phyloP scores from a whole-genome alignment of 2,329 filamentous ascomycete genomes.

The Microsporum ferrugineum region DNA sequence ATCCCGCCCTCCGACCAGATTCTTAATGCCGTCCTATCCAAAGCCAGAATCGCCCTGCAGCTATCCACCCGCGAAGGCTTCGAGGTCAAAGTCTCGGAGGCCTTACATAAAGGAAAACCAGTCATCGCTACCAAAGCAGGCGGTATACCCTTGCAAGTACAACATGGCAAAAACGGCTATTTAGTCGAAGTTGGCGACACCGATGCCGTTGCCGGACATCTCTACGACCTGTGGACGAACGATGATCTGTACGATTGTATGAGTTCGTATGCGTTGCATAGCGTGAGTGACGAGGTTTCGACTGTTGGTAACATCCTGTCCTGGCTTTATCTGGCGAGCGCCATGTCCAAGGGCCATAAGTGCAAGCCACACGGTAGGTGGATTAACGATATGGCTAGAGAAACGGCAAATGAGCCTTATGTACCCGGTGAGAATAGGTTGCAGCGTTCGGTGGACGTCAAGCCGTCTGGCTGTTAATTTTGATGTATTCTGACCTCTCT shows the following conservation, averaged over 20 bases:
- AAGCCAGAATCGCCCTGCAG: slow-evolving; percentile 62
- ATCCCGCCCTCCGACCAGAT: slow-evolving; percentile 68
- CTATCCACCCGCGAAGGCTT: slow-evolving; percentile 74
- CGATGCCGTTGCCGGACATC: slow-evolving; percentile 45
- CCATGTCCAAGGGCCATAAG: slow-evolving; percentile 47
- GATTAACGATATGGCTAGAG: slow-evolving; percentile 64
- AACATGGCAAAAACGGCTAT: slow-evolving; percentile 60
- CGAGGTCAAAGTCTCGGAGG: slow-evolving; percentile 77
- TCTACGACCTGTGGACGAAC: slow-evolving; percentile 16
- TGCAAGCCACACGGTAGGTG: slow-evolving; percentile 52
- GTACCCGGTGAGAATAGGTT: slow-evolving; percentile 49
- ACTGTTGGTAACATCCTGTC: slow-evolving; percentile 66
- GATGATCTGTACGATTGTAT: slow-evolving; percentile 52
- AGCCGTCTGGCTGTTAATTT: background rate
- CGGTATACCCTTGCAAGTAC: slow-evolving; percentile 70
- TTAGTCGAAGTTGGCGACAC: slow-evolving; percentile 61
- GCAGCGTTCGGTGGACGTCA: slow-evolving; percentile 14
- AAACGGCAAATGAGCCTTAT: slow-evolving; percentile 52
- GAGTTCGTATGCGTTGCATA: slow-evolving; percentile 50
- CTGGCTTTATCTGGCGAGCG: slow-evolving; percentile 68
- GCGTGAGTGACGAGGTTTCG: slow-evolving; percentile 70
- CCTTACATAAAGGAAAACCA: slow-evolving; percentile 66
- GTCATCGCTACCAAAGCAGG: slow-evolving; percentile 64
- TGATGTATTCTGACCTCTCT: background rate
- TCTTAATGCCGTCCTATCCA: slow-evolving; percentile 63